phyloP scores from a whole-genome alignment of 106 monocot species.

The Phalaenopsis equestris region DNA sequence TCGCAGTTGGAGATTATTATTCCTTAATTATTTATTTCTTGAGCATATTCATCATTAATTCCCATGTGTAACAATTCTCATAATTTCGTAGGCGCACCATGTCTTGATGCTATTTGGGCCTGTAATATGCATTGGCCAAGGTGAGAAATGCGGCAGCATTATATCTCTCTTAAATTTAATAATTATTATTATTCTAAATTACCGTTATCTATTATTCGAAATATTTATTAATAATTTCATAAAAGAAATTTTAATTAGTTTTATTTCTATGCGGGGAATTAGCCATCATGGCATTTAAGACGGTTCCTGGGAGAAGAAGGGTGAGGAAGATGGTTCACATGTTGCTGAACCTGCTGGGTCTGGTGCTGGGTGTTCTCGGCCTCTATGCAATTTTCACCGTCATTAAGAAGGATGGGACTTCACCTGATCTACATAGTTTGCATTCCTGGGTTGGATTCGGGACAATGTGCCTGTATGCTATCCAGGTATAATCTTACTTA shows the following conservation, averaged over 20 bases:
- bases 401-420: neutral
- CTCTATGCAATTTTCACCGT: conserved; percentile 2
- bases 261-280: neutral
- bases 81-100: neutral
- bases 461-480: neutral
- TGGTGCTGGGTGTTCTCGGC: neutral
- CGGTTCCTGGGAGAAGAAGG: neutral
- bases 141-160: neutral
- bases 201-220: too few species aligned
- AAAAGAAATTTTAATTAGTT: neutral
- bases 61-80: neutral
- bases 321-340: neutral
- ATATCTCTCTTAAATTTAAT: too few species aligned
- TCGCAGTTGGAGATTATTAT: neutral
- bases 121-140: conserved; percentile 1
- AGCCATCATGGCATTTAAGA: conserved; percentile 6
- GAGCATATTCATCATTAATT: neutral
- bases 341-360: neutral
- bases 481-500: neutral
- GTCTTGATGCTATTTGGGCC: conserved; percentile 1
- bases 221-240: too few species aligned
- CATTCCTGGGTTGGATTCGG: conserved; percentile 2
- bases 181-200: too few species aligned
- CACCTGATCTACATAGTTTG: neutral
- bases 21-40: neutral